Conservation (phyloP, 345 rosid genomes). For the Firmiana major region DNA sequence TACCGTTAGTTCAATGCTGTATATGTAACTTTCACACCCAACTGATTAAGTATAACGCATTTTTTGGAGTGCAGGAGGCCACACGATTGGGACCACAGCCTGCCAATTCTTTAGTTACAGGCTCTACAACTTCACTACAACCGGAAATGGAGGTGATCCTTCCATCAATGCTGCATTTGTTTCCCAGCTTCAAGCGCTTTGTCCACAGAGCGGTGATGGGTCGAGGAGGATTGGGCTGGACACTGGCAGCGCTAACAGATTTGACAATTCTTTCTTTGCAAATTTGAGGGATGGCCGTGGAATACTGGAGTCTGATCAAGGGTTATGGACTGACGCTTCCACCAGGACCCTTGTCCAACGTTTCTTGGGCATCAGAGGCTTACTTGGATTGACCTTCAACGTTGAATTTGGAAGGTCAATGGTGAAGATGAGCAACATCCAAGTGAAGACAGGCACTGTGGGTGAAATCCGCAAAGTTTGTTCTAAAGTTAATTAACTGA, state of each 20-base stretch:
- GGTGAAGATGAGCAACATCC: slow-evolving; percentile 9
- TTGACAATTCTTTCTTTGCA: neutral
- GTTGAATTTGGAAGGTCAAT: slow-evolving; percentile 4
- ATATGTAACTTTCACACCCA: neutral
- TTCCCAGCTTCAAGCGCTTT: no score
- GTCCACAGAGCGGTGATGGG: no score
- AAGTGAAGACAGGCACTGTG: neutral
- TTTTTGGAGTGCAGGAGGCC: neutral
- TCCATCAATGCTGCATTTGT: no score
- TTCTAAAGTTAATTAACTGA: slow-evolving; percentile 26
- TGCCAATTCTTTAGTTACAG: no score
- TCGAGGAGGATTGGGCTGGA: neutral
- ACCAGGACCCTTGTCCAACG: neutral
- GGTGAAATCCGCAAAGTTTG: slow-evolving; percentile 2
- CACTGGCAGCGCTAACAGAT: neutral
- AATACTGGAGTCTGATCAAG: neutral
- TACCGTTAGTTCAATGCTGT: no score
- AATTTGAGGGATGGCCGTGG: slow-evolving; percentile 4
- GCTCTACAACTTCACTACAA: no score
- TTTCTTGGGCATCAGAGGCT: neutral
- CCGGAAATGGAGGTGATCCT: no score
- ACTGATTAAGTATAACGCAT: neutral
- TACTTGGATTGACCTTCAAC: neutral
- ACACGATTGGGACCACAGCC: no score
- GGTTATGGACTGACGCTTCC: neutral